These are phyloP conservation scores for Gremmenia infestans DNA, from an alignment of 2,329 filamentous ascomycete genomes.

Conservation along the genomic window DNA sequence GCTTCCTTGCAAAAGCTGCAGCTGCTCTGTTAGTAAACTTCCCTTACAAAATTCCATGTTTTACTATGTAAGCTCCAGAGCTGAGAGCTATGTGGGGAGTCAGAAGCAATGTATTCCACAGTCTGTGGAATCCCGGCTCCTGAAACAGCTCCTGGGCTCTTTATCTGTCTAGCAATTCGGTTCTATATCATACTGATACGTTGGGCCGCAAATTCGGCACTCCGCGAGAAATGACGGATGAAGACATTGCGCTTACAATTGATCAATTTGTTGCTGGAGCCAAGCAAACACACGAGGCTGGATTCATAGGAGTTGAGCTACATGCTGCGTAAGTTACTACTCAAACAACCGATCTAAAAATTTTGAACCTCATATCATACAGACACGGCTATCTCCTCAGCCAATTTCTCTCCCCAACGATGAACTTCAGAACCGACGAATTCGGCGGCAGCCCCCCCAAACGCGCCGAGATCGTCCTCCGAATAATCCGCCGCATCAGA, in stretches of 20 bases:
- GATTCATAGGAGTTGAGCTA: slow-evolving; percentile 49
- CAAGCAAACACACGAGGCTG: slow-evolving; percentile 42
- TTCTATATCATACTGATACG: no score
- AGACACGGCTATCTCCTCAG: slow-evolving; percentile 67
- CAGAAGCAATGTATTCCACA: no score
- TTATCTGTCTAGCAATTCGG: no score
- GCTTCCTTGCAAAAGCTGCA: slow-evolving; percentile 29
- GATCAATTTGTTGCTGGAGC: slow-evolving; percentile 49
- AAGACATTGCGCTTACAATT: slow-evolving; percentile 50
- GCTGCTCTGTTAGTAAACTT: slow-evolving; percentile 17
- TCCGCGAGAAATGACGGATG: slow-evolving; percentile 50
- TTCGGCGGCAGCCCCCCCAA: slow-evolving; percentile 70
- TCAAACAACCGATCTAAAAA: no score
- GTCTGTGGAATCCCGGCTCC: no score
- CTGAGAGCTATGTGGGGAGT: no score
- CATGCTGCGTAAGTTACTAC: slow-evolving; percentile 40
- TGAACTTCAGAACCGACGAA: slow-evolving; percentile 61
- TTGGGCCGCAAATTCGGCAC: slow-evolving; percentile 39
- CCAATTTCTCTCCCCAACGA: slow-evolving; percentile 62
- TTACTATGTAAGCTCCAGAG: no score
- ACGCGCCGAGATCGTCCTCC: slow-evolving; percentile 60
- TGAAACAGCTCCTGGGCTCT: no score
- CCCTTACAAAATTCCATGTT: no score
- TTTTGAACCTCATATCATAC: background rate
- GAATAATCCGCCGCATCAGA: slow-evolving; percentile 60